Evolutionary conservation across 2,329 filamentous ascomycete genomes (phyloP), one percentile per base, ranked within the genome.

Genomic region (Hymenoscyphus fraxineus): DNA sequence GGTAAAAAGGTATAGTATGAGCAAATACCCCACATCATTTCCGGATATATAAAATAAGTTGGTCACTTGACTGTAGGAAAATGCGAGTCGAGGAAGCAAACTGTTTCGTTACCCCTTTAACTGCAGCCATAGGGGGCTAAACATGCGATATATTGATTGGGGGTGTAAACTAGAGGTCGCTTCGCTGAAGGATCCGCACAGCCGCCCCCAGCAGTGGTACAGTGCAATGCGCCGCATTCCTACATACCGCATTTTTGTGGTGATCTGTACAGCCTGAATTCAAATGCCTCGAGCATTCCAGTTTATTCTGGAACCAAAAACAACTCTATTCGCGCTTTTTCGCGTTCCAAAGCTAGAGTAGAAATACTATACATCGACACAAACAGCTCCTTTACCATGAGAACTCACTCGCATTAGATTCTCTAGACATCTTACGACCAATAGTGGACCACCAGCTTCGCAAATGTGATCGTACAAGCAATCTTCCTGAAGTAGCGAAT

Each of bases 351-450:
- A 27, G 27, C 27, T 3, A 3, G 27, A 27, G 27, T 27, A 27
- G 27, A 27, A 27, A 27, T 27, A 27, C 2, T 27, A 27, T 27
- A 27, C 27, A 27, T 27, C 27, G 27, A 27, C 27, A 27, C 27
- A 27, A 27, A 27, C 27, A 27, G 27, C 27, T 27, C 27, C 27
- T 27, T 27, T 27, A 27, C 1, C 27, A 27, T 27, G 27, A 27
- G 27, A 27, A 27, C 27, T 27, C 27, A 27, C 27, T 27, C 27
- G 27, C 0, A 3, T 27, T 27, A 27, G 27, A 27, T 27, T 27
- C 19, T 27, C 6, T 13, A 16, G 60, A 54, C 55, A 62, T 58
- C 35, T 57, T 62, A 2, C 60, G 51, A n/a, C 60, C 60, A 38
- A 62, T 41, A 10, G 44, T 32, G 7, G 32, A n/a, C n/a, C 60